Base-by-base conservation (phyloP, 371 early-diverging fungal species). In the Massospora cicadina region DNA sequence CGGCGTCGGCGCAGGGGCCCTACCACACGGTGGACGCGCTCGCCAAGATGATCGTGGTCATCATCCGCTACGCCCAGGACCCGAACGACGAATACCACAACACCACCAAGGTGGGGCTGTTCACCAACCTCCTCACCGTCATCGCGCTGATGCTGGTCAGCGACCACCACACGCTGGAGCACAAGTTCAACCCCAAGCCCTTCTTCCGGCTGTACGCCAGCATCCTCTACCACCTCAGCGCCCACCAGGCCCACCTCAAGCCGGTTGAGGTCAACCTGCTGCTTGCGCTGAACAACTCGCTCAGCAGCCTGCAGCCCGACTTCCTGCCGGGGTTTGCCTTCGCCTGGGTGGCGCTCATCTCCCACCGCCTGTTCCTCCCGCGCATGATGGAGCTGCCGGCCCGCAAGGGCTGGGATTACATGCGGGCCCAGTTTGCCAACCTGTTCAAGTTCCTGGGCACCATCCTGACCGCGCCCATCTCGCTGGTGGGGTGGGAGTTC, bases 301-400 rank as follows among this genome's bases (percentile, higher is more conserved):
- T 98, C 69, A 80, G 85, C 66, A 84, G 87, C 1, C 69, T 98
- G 60, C 87, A 85, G 65, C 98, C 98, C 12, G 70, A 79, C n/a
- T 80, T 85, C 66, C 81, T 94, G 65, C 95, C 98, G 54, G 95
- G 94, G 24, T 96, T 97, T 70, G 83, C 90, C 3, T 95, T 94
- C 74, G 89, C 90, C n/a, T 98, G 98, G 98, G 75, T 96, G 31
- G 85, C 88, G 67, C 75, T 98, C 62, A 85, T 94, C 28, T 88
- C 93, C 3, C 95, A 98, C 70, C 79, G 95, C 0, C 78, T 83
- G 65, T 92, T 94, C 66, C 87, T 98, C 87, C 90, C 95, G 23
- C 86, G 88, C 61, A 72, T 97, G 53, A 71, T 92, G 61, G 64
- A 83, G 32, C 77, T 85, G 17, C 88, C 88, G 62, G 79, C 81